Evolutionary conservation across 306 rosid genomes (phyloP), one percentile per base, ranked within the genome.

Genomic region (Dalbergia cultrata): DNA sequence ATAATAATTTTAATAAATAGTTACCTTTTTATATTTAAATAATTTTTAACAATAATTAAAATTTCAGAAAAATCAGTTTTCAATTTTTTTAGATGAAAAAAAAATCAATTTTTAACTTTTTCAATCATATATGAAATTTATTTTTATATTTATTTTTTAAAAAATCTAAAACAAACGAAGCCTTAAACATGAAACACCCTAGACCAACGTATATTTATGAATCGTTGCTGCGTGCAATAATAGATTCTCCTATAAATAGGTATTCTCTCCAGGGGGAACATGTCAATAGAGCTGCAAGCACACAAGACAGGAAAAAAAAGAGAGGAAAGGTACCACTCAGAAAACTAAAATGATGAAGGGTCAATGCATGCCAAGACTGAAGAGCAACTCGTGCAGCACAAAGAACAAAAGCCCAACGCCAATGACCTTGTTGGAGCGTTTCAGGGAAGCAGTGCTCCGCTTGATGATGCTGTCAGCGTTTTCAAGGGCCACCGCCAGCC

Each of bases 371-470:
- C 97, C 97, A 1, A 86, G 90, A 75, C 52, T 81, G 11, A 86
- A 78, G 75, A 80, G 74, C 86, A 83, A 56, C 81, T 52, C 82
- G 26, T 72, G 83, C 79, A 82, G 69, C 6, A 21, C 74, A 19
- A 86, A 86, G 79, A 87, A 72, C 82, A 90, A 76, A 71, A 45
- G 74, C 4, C 70, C 90, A 0, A 82, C 98, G 4, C 86, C 94
- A 1, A 75, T 91, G 87, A 86, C 90, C 19, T 76, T 94, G 62
- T 77, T 94, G 13, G 97, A 94, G 81, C 97, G 97, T 58, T 86
- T 94, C 66, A 89, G 98, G 0, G 97, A 86, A 83, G 98, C 97
- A 2, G 95, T 94, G 18, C 83, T 94, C 19, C 95, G 98, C 1
- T 80, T 94, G 67, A 90, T 94, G 87, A 92, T 94, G 97, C 9